Conservation (phyloP, 495 filamentous ascomycete genomes). For the Parachaetomium inaequale region DNA sequence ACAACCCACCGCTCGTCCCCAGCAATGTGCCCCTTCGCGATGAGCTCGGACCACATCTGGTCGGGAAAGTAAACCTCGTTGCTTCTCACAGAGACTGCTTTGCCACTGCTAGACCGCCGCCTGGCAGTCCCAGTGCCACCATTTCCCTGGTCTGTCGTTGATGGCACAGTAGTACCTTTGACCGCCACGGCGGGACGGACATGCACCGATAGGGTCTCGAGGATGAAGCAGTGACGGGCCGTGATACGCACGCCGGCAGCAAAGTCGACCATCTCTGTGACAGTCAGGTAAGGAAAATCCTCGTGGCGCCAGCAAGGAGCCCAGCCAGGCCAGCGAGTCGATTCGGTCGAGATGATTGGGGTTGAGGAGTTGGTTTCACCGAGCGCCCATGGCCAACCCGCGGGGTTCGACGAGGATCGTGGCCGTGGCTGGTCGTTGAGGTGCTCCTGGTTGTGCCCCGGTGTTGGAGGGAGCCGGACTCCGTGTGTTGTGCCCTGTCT, state of each 20-base stretch:
- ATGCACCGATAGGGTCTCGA: constrained; percentile 37
- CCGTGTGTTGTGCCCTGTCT: not conserved
- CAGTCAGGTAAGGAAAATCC: constrained; percentile 53
- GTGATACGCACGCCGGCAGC: constrained; percentile 54
- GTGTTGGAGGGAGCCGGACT: not conserved
- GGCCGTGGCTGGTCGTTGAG: not conserved
- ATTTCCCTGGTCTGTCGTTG: not conserved
- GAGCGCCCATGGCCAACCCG: constrained; percentile 17
- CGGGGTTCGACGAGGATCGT: not conserved
- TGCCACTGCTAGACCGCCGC: constrained; percentile 1
- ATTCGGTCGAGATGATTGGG: not conserved
- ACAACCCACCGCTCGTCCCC: constrained; percentile 63
- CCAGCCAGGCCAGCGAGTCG: constrained; percentile 34
- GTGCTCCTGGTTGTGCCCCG: not conserved
- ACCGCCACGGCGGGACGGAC: constrained; percentile 27
- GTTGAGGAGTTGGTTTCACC: not conserved
- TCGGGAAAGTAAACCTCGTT: constrained; percentile 42
- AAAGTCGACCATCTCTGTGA: constrained; percentile 52
- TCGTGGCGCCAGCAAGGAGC: constrained; percentile 56
- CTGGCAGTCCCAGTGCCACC: not conserved
- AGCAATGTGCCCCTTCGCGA: constrained; percentile 53
- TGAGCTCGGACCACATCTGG: constrained; percentile 49
- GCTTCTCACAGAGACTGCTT: constrained; percentile 20
- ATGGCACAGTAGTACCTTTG: constrained; percentile 3
- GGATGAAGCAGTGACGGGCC: constrained; percentile 51